Conservation (phyloP, 2,329 filamentous ascomycete genomes). For the Penicillium sp. region DNA sequence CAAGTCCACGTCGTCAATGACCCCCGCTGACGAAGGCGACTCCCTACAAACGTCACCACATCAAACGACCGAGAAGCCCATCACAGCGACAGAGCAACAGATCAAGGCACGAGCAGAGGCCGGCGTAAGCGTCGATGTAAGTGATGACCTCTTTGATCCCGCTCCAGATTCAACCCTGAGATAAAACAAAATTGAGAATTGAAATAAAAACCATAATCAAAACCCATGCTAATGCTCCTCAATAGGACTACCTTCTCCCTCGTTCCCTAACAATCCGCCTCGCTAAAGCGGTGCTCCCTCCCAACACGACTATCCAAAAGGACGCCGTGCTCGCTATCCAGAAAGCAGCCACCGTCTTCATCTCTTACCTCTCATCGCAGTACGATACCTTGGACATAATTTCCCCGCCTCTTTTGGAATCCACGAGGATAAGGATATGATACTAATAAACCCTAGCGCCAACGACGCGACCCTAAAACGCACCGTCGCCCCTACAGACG, state of each 20-base stretch:
- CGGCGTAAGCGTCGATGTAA: slow-evolving; percentile 43
- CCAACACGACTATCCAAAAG: slow-evolving; percentile 65
- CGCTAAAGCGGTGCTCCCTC: slow-evolving; percentile 61
- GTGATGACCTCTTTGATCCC: not conserved
- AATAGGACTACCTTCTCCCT: slow-evolving; percentile 60
- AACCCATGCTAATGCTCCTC: not conserved
- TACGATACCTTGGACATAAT: slow-evolving; percentile 34
- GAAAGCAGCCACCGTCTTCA: slow-evolving; percentile 65
- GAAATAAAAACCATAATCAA: not conserved
- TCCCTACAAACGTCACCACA: slow-evolving; percentile 16
- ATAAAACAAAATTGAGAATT: not conserved
- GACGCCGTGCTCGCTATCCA: slow-evolving; percentile 63
- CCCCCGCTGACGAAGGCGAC: slow-evolving; percentile 22
- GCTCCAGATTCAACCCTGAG: not conserved
- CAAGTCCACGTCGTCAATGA: slow-evolving; percentile 36
- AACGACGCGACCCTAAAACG: slow-evolving; percentile 63
- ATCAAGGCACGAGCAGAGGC: slow-evolving; percentile 38
- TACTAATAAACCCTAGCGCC: slow-evolving; percentile 43
- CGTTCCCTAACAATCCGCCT: slow-evolving; percentile 61
- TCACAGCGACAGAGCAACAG: slow-evolving; percentile 40
- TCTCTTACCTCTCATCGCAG: slow-evolving; percentile 62
- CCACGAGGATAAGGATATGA: not conserved
- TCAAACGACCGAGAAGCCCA: slow-evolving; percentile 21
- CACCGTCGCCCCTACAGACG: slow-evolving; percentile 60
- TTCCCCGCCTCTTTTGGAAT: not conserved